Evolutionary conservation across 257 asterid species (phyloP), one percentile per base, ranked within the genome.

Genomic region (Eucommia ulmoides): DNA sequence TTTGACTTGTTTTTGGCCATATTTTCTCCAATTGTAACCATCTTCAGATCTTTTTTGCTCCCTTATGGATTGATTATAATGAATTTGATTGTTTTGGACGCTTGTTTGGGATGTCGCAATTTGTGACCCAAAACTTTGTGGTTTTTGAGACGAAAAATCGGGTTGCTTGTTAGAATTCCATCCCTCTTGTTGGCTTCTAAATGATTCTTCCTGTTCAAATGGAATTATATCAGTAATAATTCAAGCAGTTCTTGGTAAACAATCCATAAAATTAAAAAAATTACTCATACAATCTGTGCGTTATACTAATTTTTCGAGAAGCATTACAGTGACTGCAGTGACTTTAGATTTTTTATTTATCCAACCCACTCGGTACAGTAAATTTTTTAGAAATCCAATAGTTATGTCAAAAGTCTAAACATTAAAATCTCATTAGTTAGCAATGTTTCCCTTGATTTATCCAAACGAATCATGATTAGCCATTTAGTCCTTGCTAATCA

Each of bases 191-290:
- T 72, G 80, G 46, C 54, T 69, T 55, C 49, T 33, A 38, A 64
- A 56, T 23, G 76, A 49, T 58, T 71, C 82, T 57, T 62, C 69
- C 93, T 81, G 87, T 62, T 64, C 16, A 1, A 51, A 18, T 16
- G 1, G 52, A 52, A 23, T 29, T 5, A 29, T 12, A 29, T 12
- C 38, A 29, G 12, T 5, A 29, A 29, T 29, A 29, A 29, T 5
- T 12, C 38, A 29, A 29, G 38, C 7, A 29, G 12, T 29, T 5
- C 12, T 29, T 12, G 12, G 8, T 12, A 29, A 29, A 7, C 12
- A 5, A 12, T 29, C 7, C 38, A 29, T 29, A 29, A 29, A 29
- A 29, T 29, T 5, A 29, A 5, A 29, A 5, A 12, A 29, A 29
- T 29, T 29, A 12, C 12, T 29, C 7, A 29, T 12, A 29, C 12